Evolutionary conservation across 2,329 filamentous ascomycete genomes (phyloP), one percentile per base, ranked within the genome.

Genomic region (Arthrinium phaeospermum): DNA sequence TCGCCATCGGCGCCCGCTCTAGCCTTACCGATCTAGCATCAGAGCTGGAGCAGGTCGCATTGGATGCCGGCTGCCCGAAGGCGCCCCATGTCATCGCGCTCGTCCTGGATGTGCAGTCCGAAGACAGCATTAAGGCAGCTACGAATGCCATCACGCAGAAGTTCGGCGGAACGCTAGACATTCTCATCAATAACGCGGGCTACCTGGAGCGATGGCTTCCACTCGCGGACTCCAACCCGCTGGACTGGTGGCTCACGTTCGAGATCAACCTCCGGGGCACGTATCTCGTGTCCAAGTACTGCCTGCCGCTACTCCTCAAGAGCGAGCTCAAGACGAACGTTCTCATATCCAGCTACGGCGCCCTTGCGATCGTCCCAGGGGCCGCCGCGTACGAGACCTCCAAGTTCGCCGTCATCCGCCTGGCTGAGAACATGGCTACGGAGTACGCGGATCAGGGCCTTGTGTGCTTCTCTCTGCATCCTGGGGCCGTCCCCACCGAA

Each of bases 231-330:
- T 46, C 71, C 10, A 76, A 82, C 45, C 76, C 80, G 5, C 79
- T 80, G 0, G 75, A 74, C 3, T 85, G 82, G 82, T 82, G 80
- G 81, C 78, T 81, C 24, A 82, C 82, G 0, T 85, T 82, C 77
- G 82, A 86, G 68, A 80, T 88, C 67, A 90, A 89, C 75, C 64
- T 89, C 22, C 81, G 82, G 24, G 88, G 87, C 0, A 77, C 82
- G 0, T 88, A 85, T 75, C 79, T 87, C 1, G 76, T 85, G 12
- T 78, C 82, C 4, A 82, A 83, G n/a, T 81, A 83, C 0, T 86
- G 88, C 64, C 74, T 89, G 8, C 85, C 86, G 1, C 75, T 87
- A 41, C 76, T 81, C 74, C 76, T 80, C 13, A 72, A 76, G 47
- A 73, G 73, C 2, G 76, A 77, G 16, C 70, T 71, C 47, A 83